Evolutionary conservation across 106 monocot species (phyloP).

Genomic region (Agapanthus africanus): DNA sequence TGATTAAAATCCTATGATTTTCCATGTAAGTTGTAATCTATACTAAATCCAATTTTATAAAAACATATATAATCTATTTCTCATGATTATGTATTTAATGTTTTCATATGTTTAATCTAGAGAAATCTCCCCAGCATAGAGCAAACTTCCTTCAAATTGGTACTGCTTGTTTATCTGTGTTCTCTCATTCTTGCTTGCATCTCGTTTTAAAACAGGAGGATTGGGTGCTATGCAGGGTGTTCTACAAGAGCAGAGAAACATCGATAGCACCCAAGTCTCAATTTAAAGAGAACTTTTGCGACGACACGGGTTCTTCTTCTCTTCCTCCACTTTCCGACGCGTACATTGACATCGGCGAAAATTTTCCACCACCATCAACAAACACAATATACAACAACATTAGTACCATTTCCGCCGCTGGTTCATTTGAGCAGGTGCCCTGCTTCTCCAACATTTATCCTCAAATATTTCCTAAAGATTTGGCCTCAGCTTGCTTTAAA

Average conservation of each 20-base stretch:
- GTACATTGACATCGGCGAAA: constrained; percentile 17
- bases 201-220: constrained; percentile 77
- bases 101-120: no score
- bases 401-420: background rate
- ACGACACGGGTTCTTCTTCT: constrained; percentile 35
- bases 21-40: no score
- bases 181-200: no score
- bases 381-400: constrained; percentile 28
- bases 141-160: no score
- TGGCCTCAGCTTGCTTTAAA: constrained; percentile 9
- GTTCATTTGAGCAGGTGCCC: constrained; percentile 79
- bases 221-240: constrained; percentile 84
- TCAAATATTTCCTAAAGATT: background rate
- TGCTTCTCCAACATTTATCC: constrained; percentile 76
- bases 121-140: no score
- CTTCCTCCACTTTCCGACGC: constrained; percentile 55
- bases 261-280: constrained; percentile 13
- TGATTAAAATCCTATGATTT: no score
- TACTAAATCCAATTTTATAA: no score
- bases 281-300: constrained; percentile 8
- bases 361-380: background rate
- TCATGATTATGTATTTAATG: no score
- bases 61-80: no score
- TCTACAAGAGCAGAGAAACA: constrained; percentile 55
- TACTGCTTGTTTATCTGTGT: no score